Evolutionary conservation across 345 rosid species (phyloP).

Genomic region (Aquilaria sinensis): DNA sequence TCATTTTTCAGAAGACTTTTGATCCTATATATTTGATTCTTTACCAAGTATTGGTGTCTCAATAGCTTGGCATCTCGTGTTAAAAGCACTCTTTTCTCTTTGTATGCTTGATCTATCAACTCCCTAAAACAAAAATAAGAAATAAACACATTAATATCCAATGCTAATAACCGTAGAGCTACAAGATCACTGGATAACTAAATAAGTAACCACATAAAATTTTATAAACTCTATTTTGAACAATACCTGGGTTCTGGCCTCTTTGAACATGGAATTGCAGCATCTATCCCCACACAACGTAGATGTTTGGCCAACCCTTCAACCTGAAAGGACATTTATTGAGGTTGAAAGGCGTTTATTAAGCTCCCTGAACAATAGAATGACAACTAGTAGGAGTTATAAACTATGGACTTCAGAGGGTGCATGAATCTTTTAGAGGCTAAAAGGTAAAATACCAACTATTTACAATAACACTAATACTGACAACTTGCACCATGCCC

Average conservation of each 20-base stretch:
- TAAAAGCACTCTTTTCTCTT: slow-evolving; percentile 74
- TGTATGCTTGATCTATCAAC: slow-evolving; percentile 68
- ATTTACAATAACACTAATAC: neutral
- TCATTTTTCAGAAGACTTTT: slow-evolving; percentile 83
- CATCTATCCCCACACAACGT: slow-evolving; percentile 90
- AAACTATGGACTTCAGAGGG: slow-evolving; percentile 1
- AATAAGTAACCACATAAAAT: neutral
- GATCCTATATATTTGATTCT: slow-evolving; percentile 72
- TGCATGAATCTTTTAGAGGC: neutral
- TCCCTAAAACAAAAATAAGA: slow-evolving; percentile 37
- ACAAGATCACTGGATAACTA: neutral
- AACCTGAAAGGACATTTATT: slow-evolving; percentile 34
- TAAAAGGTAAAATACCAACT: neutral
- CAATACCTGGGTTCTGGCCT: slow-evolving; percentile 74
- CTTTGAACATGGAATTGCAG: slow-evolving; percentile 62
- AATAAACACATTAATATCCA: neutral
- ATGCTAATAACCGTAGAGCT: neutral
- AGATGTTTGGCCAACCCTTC: slow-evolving; percentile 97
- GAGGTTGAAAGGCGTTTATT: neutral
- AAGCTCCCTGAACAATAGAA: slow-evolving; percentile 13
- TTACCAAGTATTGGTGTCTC: slow-evolving; percentile 69
- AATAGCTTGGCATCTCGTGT: slow-evolving; percentile 85
- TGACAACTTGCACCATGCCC: neutral
- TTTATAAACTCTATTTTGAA: neutral
- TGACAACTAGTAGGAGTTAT: neutral